These are phyloP conservation scores for Cercospora zeina DNA, from an alignment of 2,329 filamentous ascomycete species.

Conservation along the genomic window DNA sequence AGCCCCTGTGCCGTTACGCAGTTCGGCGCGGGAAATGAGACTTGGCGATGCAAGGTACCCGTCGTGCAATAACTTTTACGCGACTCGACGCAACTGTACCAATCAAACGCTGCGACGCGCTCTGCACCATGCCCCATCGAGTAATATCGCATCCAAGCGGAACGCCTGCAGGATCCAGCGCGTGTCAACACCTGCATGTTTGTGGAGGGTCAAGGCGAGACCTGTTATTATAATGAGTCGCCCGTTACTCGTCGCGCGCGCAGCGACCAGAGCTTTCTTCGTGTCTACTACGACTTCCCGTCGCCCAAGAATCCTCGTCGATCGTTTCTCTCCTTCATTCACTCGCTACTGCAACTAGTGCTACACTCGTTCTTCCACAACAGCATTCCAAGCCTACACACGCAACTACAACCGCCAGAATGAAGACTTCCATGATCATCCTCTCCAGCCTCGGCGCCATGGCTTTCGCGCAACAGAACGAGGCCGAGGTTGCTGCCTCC, in stretches of 20 bases:
- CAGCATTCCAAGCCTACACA: conserved; percentile 3
- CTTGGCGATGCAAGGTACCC: conserved; percentile 19
- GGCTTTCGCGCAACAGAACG: conserved; percentile 28
- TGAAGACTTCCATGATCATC: conserved; percentile 31
- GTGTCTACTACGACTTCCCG: background rate
- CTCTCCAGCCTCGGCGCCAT: conserved; percentile 30
- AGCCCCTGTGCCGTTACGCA: background rate
- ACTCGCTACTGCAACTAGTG: background rate
- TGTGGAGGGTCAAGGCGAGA: background rate
- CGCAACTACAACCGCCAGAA: conserved; percentile 17
- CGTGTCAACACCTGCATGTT: conserved; percentile 2
- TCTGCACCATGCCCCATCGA: conserved; percentile 11
- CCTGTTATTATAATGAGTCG: background rate
- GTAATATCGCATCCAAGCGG: conserved; percentile 7
- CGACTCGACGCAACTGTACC: conserved; percentile 1
- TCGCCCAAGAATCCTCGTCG: background rate
- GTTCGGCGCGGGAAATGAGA: conserved; percentile 16
- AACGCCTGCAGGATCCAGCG: background rate
- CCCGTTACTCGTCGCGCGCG: background rate
- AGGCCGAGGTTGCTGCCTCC: conserved; percentile 17
- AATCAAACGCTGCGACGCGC: conserved; percentile 4
- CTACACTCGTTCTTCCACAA: background rate
- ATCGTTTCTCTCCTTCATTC: background rate
- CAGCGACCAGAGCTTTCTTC: background rate
- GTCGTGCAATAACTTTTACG: conserved; percentile 17